Evolutionary conservation across 2,329 filamentous ascomycete genomes (phyloP).

Genomic region (Macrophomina pseudophaseolina): DNA sequence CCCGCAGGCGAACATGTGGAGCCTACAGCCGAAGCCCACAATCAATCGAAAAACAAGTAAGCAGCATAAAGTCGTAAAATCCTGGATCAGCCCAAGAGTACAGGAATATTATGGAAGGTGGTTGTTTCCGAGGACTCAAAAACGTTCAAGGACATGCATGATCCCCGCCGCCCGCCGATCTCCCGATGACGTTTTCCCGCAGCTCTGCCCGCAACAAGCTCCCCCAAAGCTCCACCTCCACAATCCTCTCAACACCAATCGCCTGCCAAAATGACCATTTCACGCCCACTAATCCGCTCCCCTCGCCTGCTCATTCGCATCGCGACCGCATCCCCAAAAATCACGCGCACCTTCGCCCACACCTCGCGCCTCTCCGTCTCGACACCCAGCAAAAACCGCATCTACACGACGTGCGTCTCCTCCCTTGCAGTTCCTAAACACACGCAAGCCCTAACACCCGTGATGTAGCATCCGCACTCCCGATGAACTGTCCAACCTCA

Average conservation of each 20-base stretch:
- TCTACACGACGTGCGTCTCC: conserved; percentile 17
- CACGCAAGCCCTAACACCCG: background rate
- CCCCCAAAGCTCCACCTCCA: background rate
- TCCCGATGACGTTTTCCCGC: conserved; percentile 12
- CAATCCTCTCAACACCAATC: background rate
- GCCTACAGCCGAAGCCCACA: no score
- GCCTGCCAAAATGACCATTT: background rate
- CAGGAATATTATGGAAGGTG: no score
- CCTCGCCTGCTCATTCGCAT: conserved; percentile 3
- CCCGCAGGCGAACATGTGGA: no score
- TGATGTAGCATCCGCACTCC: conserved; percentile 46
- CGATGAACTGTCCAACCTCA: conserved; percentile 54
- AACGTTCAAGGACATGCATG: background rate
- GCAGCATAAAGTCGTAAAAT: no score
- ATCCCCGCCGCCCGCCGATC: conserved; percentile 9
- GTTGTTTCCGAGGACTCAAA: no score
- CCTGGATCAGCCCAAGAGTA: no score
- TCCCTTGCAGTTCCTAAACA: background rate
- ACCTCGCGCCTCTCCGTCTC: background rate
- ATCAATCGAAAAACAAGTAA: no score
- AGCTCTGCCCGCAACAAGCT: background rate
- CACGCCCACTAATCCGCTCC: background rate
- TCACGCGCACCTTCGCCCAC: background rate
- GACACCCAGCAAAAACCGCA: conserved; percentile 15
- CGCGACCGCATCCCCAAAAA: background rate